phyloP scores from a whole-genome alignment of 108 stramenopile species.

The Conticribra guillardii region DNA sequence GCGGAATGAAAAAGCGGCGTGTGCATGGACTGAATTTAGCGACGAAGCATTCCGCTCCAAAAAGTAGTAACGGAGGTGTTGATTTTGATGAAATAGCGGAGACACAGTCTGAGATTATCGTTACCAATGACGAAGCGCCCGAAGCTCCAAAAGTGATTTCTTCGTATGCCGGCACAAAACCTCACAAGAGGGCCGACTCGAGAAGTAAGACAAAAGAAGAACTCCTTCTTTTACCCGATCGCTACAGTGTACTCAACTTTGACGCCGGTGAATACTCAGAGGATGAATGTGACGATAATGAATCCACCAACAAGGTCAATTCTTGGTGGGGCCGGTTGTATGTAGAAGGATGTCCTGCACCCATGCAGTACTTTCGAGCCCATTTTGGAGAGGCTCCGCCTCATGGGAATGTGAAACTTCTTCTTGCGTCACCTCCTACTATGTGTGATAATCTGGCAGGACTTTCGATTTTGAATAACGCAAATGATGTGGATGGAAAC shows the following conservation, averaged over 20 bases:
- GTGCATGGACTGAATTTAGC: slow-evolving; percentile 22
- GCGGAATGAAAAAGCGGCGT: slow-evolving; percentile 2
- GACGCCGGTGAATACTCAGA: slow-evolving; percentile 1
- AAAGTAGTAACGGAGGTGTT: slow-evolving; percentile 1
- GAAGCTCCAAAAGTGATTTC: slow-evolving; percentile 1
- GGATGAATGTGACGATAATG: background rate
- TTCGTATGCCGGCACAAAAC: background rate
- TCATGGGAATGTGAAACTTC: slow-evolving; percentile 12
- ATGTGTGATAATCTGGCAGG: slow-evolving; percentile 40
- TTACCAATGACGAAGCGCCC: slow-evolving; percentile 25
- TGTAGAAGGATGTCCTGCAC: slow-evolving; percentile 37
- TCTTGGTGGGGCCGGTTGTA: slow-evolving; percentile 52
- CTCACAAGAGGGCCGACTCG: background rate
- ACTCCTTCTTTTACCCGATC: slow-evolving; percentile 6
- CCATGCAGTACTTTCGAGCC: slow-evolving; percentile 50
- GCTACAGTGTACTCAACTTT: slow-evolving; percentile 29
- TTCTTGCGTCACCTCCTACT: slow-evolving; percentile 39
- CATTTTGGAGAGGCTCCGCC: slow-evolving; percentile 47
- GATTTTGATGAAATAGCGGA: background rate
- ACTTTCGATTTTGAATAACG: slow-evolving; percentile 20
- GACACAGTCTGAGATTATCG: background rate
- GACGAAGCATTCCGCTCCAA: slow-evolving; percentile 10
- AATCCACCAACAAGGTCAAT: background rate
- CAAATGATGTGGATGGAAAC: slow-evolving; percentile 2
- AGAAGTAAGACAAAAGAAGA: slow-evolving; percentile 2